Evolutionary conservation across 1,284 basidiomycete genomes (phyloP).

Genomic region (Ceratobasidium sp.): DNA sequence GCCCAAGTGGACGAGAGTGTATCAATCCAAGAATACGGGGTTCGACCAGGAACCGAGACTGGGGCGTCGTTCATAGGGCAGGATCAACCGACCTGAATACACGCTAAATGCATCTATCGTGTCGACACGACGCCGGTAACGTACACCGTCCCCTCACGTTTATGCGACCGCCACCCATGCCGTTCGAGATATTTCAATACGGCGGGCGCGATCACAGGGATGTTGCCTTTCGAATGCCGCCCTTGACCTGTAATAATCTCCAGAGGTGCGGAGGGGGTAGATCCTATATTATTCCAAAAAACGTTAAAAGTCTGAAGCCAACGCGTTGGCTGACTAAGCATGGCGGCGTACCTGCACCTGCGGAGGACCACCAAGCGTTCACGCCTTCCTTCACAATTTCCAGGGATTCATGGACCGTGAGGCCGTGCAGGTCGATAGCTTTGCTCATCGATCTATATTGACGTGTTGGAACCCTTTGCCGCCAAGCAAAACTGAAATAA

Average conservation of each 20-base stretch:
- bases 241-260: slow-evolving; percentile 41
- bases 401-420: slow-evolving; percentile 42
- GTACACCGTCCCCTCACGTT: slow-evolving; percentile 31
- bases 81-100: not conserved
- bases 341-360: slow-evolving; percentile 25
- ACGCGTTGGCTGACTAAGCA: not conserved
- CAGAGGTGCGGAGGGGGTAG: slow-evolving; percentile 14
- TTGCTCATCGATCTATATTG: slow-evolving; percentile 20
- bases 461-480: not conserved
- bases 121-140: slow-evolving; percentile 35
- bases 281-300: not conserved
- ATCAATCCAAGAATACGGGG: not conserved
- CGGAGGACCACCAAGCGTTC: slow-evolving; percentile 46
- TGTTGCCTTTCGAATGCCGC: slow-evolving; percentile 35
- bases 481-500: not conserved
- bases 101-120: not conserved
- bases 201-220: slow-evolving; percentile 41
- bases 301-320: too few relatives aligned
- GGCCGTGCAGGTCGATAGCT: slow-evolving; percentile 45
- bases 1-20: not conserved
- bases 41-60: not conserved
- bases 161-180: slow-evolving; percentile 42
- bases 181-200: slow-evolving; percentile 32
- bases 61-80: too few relatives aligned
- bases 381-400: slow-evolving; percentile 44